phyloP scores from a whole-genome alignment of 108 stramenopile species.

The Licmophora abbreviata region DNA sequence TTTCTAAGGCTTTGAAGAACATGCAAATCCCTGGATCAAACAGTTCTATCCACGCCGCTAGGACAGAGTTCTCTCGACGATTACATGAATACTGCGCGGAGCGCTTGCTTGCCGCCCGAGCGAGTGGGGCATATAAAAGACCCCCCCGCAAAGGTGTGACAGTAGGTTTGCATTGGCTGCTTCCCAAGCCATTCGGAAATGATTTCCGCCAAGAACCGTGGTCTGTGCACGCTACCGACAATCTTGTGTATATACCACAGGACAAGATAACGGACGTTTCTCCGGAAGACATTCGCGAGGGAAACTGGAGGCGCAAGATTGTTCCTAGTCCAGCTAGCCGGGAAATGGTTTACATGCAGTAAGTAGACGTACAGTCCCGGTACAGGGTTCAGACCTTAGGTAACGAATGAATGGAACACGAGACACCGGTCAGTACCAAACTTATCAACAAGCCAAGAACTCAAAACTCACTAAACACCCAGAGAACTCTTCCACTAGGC shows the following conservation, averaged over 20 bases:
- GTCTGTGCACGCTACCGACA: slow-evolving; percentile 64
- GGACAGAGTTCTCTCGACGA: slow-evolving; percentile 26
- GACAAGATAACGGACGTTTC: slow-evolving; percentile 66
- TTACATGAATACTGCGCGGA: slow-evolving; percentile 59
- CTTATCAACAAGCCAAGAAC: too few relatives aligned
- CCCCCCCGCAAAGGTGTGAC: slow-evolving; percentile 84
- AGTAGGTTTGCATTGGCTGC: slow-evolving; percentile 85
- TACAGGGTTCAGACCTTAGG: too few relatives aligned
- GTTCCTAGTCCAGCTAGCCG: slow-evolving; percentile 69
- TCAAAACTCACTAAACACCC: too few relatives aligned
- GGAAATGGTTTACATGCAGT: slow-evolving; percentile 83
- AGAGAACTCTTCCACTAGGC: too few relatives aligned
- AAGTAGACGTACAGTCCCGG: slow-evolving; percentile 12
- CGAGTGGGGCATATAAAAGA: slow-evolving; percentile 68
- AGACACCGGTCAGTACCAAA: too few relatives aligned
- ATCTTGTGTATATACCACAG: slow-evolving; percentile 64
- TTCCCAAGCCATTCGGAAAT: slow-evolving; percentile 90
- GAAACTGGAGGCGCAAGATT: slow-evolving; percentile 74
- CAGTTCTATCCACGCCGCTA: slow-evolving; percentile 26
- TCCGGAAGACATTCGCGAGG: slow-evolving; percentile 42
- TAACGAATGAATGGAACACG: too few relatives aligned
- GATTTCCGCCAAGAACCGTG: slow-evolving; percentile 80
- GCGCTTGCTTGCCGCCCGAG: slow-evolving; percentile 62
- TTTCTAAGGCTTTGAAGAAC: slow-evolving; percentile 39
- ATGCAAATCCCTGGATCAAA: slow-evolving; percentile 15